Base-by-base conservation (phyloP, 106 monocot species). In the Dioscorea alata region DNA sequence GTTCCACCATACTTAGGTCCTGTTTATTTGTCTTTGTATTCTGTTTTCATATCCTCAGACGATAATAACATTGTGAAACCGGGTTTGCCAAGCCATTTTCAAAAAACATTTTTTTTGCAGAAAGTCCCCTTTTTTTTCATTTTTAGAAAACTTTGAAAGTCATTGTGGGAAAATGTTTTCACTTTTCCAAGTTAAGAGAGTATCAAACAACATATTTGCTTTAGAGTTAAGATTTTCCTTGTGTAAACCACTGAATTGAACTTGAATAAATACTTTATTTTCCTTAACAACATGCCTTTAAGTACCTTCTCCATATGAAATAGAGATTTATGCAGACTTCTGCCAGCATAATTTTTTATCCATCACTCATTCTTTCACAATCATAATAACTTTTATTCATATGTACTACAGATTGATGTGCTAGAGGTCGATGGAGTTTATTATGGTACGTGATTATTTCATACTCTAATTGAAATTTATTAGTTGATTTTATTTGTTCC, bases 401-500 rank as follows among this genome's bases (percentile, higher is more conserved):
- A 4, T 54, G 54, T 2, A 1, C 9, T 78, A 69, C 85, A 99
- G 92, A 92, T 99, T 70, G 97, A 99, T 60, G 97, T 99, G 67
- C 79, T 99, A 1, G 97, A 99, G 62, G 92, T 99, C 23, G 97
- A 99, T 48, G 97, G 97, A 70, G 69, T 87, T 59, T 90, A 90
- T 63, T 99, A 99, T 70, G 97, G 97, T 99, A 48, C n/a, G 83
- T 75, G 12, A 49, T 57, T 33, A 22, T 22, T 61, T 61, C 28
- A 13, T 49, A 12, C 33, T 57, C 23, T n/a, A 7, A 19, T 16
- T 33, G 25, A 50, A 52, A 25, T 52, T 48, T 17, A 68, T 54
- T 14, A 21, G 17, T 31, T 25, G 15, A 25, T 19, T 15, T 14
- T 56, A 16, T 20, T 12, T 10, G 2, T 9, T n/a, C n/a, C n/a